Percentiles rank a stretch among this genome's conserved stretches.
Conservation (phyloP, 192 early-diverging fungal genomes). For the Entomortierella chlamydospora region DNA sequence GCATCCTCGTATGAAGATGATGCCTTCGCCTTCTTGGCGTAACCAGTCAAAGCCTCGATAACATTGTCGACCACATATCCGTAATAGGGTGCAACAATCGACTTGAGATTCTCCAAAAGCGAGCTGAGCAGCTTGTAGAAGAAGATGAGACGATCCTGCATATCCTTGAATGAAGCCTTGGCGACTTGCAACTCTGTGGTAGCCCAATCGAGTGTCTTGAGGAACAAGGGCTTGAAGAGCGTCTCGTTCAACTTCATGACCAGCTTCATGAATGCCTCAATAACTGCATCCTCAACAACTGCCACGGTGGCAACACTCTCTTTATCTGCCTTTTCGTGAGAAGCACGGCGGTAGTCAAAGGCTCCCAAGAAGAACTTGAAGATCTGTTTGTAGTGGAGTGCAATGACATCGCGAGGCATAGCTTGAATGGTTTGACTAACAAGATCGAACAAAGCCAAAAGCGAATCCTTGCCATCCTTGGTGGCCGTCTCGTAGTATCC, state of each 20-base stretch:
- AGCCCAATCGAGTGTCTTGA: conserved; percentile 87
- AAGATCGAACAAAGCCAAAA: conserved; percentile 76
- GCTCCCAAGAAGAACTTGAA: conserved; percentile 88
- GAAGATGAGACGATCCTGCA: conserved; percentile 53
- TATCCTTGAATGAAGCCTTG: conserved; percentile 33
- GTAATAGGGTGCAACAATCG: conserved; percentile 81
- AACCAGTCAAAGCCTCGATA: conserved; percentile 67
- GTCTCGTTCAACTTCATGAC: conserved; percentile 95
- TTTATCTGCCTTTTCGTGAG: conserved; percentile 24
- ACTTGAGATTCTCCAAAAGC: conserved; percentile 62
- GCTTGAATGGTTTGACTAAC: conserved; percentile 71
- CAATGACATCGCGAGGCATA: conserved; percentile 73
- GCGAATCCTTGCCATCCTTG: conserved; percentile 66
- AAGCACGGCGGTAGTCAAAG: conserved; percentile 65
- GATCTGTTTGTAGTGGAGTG: conserved; percentile 80
- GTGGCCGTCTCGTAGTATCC: conserved; percentile 59
- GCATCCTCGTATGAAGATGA: conserved; percentile 19
- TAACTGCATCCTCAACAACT: conserved; percentile 73
- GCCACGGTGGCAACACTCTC: conserved; percentile 56
- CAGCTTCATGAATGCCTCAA: conserved; percentile 83
- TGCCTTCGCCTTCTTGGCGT: conserved; percentile 45
- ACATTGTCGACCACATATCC: conserved; percentile 78
- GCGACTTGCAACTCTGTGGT: conserved; percentile 55
- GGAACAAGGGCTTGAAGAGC: conserved; percentile 93
- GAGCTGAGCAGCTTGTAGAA: conserved; percentile 57